Conservation (phyloP, 805 yeast species). For the Saccharomyces mikatae region DNA sequence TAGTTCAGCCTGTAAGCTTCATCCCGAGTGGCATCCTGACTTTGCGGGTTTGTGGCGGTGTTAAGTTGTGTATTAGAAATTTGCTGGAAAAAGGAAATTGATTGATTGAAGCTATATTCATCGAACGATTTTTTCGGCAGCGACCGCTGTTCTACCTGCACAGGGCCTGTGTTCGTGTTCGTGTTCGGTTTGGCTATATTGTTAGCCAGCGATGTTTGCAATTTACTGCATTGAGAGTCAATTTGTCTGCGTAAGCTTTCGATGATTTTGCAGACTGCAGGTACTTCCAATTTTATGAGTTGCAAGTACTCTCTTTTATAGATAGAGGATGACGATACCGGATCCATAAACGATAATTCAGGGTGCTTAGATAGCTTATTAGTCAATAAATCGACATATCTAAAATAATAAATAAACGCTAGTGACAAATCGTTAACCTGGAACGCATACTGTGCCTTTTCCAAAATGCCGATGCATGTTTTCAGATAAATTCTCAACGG, state of each 20-base stretch:
- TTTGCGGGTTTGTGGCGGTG: background rate
- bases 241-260: constrained; percentile 23
- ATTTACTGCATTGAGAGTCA: constrained; percentile 15
- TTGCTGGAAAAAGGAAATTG: constrained; percentile 12
- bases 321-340: constrained; percentile 1
- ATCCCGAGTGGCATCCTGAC: background rate
- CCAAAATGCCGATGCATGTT: constrained; percentile 39
- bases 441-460: constrained; percentile 34
- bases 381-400: constrained; percentile 46
- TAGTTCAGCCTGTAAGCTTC: constrained; percentile 6
- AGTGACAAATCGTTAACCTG: constrained; percentile 34
- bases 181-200: constrained; percentile 18
- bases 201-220: constrained; percentile 21
- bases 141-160: background rate
- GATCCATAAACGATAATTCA: constrained; percentile 7
- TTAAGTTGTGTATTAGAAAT: background rate
- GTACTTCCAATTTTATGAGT: constrained; percentile 27
- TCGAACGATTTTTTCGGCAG: constrained; percentile 22
- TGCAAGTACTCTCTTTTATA: constrained; percentile 21
- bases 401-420: constrained; percentile 47
- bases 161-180: constrained; percentile 1
- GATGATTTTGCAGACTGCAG: constrained; percentile 24
- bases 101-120: constrained; percentile 22
- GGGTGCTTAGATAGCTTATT: constrained; percentile 27
- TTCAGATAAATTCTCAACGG: constrained; percentile 50